Conservation (phyloP, 208 protist genomes). For the Jaenimonas drosophilae region DNA sequence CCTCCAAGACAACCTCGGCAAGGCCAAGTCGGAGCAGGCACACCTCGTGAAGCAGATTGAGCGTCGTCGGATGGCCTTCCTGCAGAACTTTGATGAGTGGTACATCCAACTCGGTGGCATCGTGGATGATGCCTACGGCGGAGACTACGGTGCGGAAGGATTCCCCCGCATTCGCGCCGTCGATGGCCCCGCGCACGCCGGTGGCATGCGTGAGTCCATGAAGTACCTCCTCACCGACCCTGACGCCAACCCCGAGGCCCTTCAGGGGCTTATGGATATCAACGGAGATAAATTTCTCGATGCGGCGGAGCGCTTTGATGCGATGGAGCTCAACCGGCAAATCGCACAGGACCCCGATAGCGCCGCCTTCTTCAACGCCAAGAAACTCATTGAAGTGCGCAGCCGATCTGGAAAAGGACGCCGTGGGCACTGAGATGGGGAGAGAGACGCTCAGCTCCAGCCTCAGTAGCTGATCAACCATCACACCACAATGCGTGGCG, state of each 20-base stretch:
- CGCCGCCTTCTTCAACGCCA: conserved; percentile 20
- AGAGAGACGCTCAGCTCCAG: no score
- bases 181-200: neutral
- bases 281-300: conserved; percentile 12
- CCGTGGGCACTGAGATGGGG: no score
- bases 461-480: no score
- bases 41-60: conserved; percentile 17
- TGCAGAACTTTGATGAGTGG: conserved; percentile 54
- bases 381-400: conserved; percentile 5
- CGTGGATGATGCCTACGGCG: conserved; percentile 1
- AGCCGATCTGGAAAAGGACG: no score
- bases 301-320: conserved; percentile 21
- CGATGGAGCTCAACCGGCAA: conserved; percentile 9
- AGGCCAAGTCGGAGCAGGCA: conserved; percentile 15
- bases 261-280: neutral
- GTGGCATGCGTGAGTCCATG: neutral
- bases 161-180: neutral
- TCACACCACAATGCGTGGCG: no score
- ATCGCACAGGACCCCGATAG: conserved; percentile 18
- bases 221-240: neutral
- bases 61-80: conserved; percentile 20
- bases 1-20: conserved; percentile 5
- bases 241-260: neutral
- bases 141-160: neutral
- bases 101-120: conserved; percentile 9